phyloP scores from a whole-genome alignment of 23 red algal species.

The Gracilaria gracilis region DNA sequence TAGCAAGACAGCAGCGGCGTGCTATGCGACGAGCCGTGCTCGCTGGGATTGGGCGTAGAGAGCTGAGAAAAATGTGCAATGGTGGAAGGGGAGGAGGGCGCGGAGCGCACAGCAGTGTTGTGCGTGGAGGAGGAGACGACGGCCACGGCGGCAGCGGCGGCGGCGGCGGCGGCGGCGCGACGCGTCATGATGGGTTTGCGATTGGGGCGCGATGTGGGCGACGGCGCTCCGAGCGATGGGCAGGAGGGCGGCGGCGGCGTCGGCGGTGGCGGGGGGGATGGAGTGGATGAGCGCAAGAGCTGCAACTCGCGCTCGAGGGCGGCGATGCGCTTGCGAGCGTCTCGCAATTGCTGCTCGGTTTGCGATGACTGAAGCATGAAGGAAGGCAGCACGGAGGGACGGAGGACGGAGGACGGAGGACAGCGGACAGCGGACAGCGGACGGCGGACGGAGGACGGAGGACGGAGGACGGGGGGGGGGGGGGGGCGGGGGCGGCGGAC shows the following conservation, averaged over 20 bases:
- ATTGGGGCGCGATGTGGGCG: neutral
- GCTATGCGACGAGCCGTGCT: too few relatives aligned
- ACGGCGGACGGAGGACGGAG: too few relatives aligned
- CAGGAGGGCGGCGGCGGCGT: neutral
- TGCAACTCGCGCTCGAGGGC: constrained; percentile 33
- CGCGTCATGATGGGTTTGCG: neutral
- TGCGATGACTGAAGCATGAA: constrained; percentile 1
- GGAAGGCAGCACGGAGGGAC: neutral
- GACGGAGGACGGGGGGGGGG: neutral
- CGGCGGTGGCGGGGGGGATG: neutral
- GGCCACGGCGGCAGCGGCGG: constrained; percentile 26
- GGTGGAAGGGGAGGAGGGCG: neutral
- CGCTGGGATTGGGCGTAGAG: neutral
- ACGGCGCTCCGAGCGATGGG: too few relatives aligned
- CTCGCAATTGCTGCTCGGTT: constrained; percentile 30
- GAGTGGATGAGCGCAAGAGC: constrained; percentile 7
- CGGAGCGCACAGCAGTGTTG: neutral
- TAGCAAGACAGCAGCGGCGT: neutral
- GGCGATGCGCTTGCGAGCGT: constrained; percentile 48
- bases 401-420: too few relatives aligned
- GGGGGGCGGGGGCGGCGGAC: too few relatives aligned
- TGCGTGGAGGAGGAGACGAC: neutral
- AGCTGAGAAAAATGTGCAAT: neutral
- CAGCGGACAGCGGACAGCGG: too few relatives aligned
- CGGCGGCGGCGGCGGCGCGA: constrained; percentile 33